phyloP scores from a whole-genome alignment of 768 basidiomycete species.

The Mrakia gelida region DNA sequence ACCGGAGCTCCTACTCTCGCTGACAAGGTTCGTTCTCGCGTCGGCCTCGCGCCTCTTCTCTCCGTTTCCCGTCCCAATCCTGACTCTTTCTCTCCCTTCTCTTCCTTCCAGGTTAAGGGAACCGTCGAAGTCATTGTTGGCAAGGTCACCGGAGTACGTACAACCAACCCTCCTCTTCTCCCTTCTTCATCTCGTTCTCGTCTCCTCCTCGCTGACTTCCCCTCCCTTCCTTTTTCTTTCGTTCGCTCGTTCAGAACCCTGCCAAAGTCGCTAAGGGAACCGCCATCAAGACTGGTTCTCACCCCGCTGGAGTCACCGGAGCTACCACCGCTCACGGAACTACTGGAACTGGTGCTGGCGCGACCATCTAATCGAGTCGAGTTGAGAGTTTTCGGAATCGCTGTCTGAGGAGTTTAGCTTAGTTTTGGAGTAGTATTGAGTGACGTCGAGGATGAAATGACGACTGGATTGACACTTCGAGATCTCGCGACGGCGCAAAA shows the following conservation, averaged over 20 bases:
- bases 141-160: constrained; percentile 1
- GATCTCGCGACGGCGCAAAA: too few relatives aligned
- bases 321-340: neutral
- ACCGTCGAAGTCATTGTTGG: constrained; percentile 8
- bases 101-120: neutral
- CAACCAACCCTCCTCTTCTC: neutral
- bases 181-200: neutral
- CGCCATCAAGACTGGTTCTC: neutral
- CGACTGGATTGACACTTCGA: too few relatives aligned
- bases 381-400: too few relatives aligned
- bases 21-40: neutral
- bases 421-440: too few relatives aligned
- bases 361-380: neutral
- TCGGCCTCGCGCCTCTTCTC: neutral
- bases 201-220: neutral
- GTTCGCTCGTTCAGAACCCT: neutral
- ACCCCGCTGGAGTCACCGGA: neutral
- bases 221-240: neutral
- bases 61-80: neutral
- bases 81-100: neutral
- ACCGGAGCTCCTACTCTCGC: constrained; percentile 1
- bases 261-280: constrained; percentile 23
- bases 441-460: too few relatives aligned
- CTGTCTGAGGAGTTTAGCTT: too few relatives aligned
- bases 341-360: neutral